Percentiles rank a stretch among this genome's conserved stretches.
Evolutionary conservation across 2,329 filamentous ascomycete genomes (phyloP).

Genomic region (Metarhizium sp.): DNA sequence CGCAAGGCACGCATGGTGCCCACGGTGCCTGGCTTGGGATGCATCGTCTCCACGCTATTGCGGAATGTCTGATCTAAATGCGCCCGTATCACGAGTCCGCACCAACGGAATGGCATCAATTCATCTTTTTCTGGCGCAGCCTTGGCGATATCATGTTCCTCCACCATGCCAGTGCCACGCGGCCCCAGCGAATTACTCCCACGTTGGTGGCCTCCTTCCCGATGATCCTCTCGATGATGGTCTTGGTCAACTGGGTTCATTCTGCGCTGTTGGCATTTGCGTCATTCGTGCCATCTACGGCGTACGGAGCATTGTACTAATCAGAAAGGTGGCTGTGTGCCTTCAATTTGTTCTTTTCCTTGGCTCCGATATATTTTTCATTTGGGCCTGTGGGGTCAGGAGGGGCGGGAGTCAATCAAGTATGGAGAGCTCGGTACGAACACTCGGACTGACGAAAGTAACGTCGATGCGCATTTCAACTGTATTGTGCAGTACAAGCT

Average conservation of each 20-base stretch:
- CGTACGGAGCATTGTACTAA: no score
- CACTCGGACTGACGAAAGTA: no score
- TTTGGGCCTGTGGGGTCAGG: background rate
- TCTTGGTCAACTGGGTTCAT: background rate
- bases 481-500: no score
- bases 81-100: no score
- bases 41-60: background rate
- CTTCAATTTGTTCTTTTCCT: background rate
- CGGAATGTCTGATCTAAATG: no score
- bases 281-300: background rate
- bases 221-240: background rate
- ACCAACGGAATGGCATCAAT: background rate
- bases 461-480: no score
- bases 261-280: background rate
- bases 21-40: background rate
- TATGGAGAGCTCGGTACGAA: no score
- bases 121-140: no score
- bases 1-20: no score
- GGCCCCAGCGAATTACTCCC: background rate
- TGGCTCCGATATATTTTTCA: background rate
- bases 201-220: background rate
- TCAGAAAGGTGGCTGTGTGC: constrained; percentile 1
- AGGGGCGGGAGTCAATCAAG: background rate
- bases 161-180: background rate
- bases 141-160: no score